Base-by-base conservation (phyloP, 257 asterid genomes). In the Jaltomata sinuosa region DNA sequence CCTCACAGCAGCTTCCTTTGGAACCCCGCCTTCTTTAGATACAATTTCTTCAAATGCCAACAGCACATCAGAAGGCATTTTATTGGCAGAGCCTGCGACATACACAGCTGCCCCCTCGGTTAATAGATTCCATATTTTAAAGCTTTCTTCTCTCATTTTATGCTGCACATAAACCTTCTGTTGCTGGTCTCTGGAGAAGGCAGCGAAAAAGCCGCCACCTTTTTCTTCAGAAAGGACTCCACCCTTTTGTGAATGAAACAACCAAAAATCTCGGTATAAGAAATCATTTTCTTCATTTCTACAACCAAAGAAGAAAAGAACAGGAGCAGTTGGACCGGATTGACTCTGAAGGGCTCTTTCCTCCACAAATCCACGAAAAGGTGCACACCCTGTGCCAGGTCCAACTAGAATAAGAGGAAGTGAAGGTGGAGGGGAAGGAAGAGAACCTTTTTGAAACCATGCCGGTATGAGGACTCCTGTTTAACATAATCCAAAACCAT, bases 341-440 rank as follows among this genome's bases (percentile, higher is more conserved):
- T 85, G 87, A 84, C 90, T 90, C 85, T 91, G 98, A 31, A 95
- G 84, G 38, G 93, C 91, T 88, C 99, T 89, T 87, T 97, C 98
- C 90, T 95, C 97, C 55, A 95, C 88, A 84, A 95, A 94, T 64
- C 97, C 99, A 71, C 83, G 97, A 85, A 97, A 94, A 83, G 99
- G 99, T 36, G 98, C 98, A 31, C 99, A 95, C 71, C 99, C 99
- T 6, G 99, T 94, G 81, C 99, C 99, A n/a, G 99, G 99, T 61
- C 98, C 99, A 38, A 97, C 62, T 71, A 97, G 97, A 85, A 97
- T 90, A 67, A 95, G 91, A 83, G 99, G 99, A 84, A 96, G 95
- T 42, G 91, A 88, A 57, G 97, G 96, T 11, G 93, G 89, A 71
- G 99, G 98, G 55, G 92, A 80, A 84, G 98, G 97, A 79, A 94